A percentile compares a stretch with the other conserved stretches of the same genome.
Conservation (phyloP, 441 rosid genomes). For the Gossypium trilobum region DNA sequence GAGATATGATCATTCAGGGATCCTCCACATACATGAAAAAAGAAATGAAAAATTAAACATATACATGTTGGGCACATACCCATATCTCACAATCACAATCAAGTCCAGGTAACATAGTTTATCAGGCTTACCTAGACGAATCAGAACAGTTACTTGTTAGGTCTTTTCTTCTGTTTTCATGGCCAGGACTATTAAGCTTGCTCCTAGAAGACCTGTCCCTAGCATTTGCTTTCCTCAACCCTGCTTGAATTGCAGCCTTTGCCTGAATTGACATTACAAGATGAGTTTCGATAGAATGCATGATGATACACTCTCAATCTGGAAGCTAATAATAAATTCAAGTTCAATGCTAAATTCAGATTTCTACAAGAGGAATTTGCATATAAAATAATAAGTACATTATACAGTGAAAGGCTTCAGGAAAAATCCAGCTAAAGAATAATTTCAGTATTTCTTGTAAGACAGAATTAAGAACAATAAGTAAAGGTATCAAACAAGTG, state of each 20-base stretch:
- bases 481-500: not conserved
- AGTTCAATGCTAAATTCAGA: not conserved
- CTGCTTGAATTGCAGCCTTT: slow-evolving; percentile 76
- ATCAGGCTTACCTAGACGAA: slow-evolving; percentile 55
- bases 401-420: not conserved
- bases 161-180: slow-evolving; percentile 48
- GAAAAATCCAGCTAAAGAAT: slow-evolving; percentile 1
- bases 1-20: not conserved
- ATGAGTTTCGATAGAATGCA: slow-evolving; percentile 17
- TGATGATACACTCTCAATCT: not conserved
- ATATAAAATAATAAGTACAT: not conserved
- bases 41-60: not conserved
- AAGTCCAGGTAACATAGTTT: not conserved
- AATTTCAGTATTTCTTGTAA: not conserved
- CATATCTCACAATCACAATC: not conserved
- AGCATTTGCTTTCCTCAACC: slow-evolving; percentile 57
- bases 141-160: slow-evolving; percentile 43
- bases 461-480: not conserved
- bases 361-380: not conserved
- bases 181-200: slow-evolving; percentile 47
- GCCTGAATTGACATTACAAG: slow-evolving; percentile 40
- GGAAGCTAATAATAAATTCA: not conserved
- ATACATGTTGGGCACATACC: not conserved
- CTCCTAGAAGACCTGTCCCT: slow-evolving; percentile 54
- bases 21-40: not conserved